phyloP scores from a whole-genome alignment of 371 early-diverging fungal genomes.

The Syncephalis fuscata region DNA sequence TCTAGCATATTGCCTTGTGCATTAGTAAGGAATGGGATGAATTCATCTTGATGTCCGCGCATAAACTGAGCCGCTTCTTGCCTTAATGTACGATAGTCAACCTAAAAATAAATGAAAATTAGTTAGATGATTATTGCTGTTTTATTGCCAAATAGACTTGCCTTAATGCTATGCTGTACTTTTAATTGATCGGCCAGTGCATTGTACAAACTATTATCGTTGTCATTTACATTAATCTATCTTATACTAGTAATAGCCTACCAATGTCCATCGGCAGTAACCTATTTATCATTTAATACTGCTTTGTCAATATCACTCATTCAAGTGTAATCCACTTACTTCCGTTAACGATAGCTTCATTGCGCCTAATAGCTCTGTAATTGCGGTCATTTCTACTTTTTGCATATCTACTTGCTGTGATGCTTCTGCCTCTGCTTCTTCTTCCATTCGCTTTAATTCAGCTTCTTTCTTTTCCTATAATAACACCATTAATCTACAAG shows the following conservation, averaged over 20 bases:
- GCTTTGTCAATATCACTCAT: neutral
- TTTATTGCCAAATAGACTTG: too few species aligned
- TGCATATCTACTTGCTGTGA: constrained; percentile 50
- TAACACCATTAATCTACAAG: constrained; percentile 5
- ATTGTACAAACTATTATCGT: constrained; percentile 48
- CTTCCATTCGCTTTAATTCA: constrained; percentile 52
- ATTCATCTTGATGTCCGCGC: constrained; percentile 62
- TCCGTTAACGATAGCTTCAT: constrained; percentile 17
- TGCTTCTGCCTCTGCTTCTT: constrained; percentile 68
- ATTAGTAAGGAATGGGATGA: constrained; percentile 69
- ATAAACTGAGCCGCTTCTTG: constrained; percentile 59
- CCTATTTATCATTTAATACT: constrained; percentile 14
- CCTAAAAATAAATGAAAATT: constrained; percentile 6
- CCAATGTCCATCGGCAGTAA: constrained; percentile 78
- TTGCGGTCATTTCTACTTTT: constrained; percentile 51
- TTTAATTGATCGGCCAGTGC: constrained; percentile 69
- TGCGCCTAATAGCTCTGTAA: constrained; percentile 29
- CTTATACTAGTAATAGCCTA: constrained; percentile 10
- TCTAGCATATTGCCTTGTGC: constrained; percentile 57
- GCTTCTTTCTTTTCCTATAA: constrained; percentile 46
- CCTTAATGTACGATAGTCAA: constrained; percentile 36
- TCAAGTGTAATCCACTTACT: constrained; percentile 3
- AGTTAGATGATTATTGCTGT: neutral
- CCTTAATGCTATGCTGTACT: constrained; percentile 24
- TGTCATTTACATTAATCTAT: neutral